These are phyloP conservation scores for Penicillium rolfsii DNA, from an alignment of 2,329 filamentous ascomycete species.

Conservation along the genomic window DNA sequence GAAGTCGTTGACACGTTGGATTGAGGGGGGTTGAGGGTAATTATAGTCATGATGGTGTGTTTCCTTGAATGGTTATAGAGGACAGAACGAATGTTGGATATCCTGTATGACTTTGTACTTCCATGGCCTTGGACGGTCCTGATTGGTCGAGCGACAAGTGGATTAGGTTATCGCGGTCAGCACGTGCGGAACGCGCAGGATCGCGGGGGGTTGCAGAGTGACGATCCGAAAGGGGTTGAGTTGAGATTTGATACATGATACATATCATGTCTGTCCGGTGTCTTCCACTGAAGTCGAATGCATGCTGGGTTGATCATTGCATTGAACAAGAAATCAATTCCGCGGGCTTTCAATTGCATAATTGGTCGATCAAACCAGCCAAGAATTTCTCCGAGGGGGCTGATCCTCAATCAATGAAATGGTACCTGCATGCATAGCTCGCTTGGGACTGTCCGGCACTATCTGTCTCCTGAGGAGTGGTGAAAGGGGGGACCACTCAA, in stretches of 20 bases:
- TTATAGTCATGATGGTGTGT: not conserved
- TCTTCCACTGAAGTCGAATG: not conserved
- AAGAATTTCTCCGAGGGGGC: not conserved
- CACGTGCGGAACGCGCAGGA: constrained; percentile 29
- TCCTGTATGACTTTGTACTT: not conserved
- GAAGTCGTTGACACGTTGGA: not conserved
- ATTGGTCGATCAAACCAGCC: not conserved
- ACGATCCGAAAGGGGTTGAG: constrained; percentile 25
- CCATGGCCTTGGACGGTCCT: not conserved
- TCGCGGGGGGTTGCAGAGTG: constrained; percentile 30
- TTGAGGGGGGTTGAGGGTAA: not conserved
- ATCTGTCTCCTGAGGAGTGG: not conserved
- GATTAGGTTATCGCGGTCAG: constrained; percentile 26
- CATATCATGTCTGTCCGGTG: not conserved
- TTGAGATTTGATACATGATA: constrained; percentile 6
- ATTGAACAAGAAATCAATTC: not conserved
- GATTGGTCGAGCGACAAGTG: constrained; percentile 4
- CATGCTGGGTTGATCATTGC: not conserved
- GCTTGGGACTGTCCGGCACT: not conserved
- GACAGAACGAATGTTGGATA: not conserved
- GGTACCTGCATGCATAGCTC: constrained; percentile 8
- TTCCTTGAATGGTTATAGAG: not conserved
- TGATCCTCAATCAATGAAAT: not conserved
- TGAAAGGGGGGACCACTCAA: not conserved
- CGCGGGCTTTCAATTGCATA: not conserved